phyloP scores from a whole-genome alignment of 352 stramenopile genomes.

The Paralagenidium karlingii region DNA sequence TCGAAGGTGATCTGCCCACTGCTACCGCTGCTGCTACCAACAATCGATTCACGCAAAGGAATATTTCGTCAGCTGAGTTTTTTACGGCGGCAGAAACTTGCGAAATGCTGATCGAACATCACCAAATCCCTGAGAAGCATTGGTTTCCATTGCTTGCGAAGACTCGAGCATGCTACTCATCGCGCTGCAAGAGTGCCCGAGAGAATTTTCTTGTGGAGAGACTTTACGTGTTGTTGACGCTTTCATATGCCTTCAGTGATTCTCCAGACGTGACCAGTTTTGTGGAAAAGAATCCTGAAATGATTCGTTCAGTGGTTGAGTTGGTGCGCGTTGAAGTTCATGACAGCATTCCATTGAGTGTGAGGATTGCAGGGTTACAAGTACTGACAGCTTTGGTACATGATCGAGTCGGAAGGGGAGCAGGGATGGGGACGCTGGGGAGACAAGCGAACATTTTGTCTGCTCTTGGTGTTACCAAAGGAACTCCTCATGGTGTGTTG shows the following conservation, averaged over 20 bases:
- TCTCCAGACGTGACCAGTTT: slow-evolving; percentile 64
- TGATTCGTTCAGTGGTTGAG: slow-evolving; percentile 59
- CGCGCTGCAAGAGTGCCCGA: slow-evolving; percentile 11
- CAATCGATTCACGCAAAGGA: neutral
- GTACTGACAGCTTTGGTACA: slow-evolving; percentile 71
- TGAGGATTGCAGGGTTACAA: slow-evolving; percentile 47
- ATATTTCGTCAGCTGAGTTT: no score
- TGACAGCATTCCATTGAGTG: slow-evolving; percentile 36
- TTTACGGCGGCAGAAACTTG: slow-evolving; percentile 22
- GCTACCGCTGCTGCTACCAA: neutral
- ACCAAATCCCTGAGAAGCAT: slow-evolving; percentile 39
- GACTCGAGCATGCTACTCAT: slow-evolving; percentile 25
- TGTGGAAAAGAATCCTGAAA: slow-evolving; percentile 61
- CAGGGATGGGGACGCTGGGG: slow-evolving; percentile 51
- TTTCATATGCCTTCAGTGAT: slow-evolving; percentile 72
- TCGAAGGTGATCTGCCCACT: slow-evolving; percentile 10
- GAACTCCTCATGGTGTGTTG: slow-evolving; percentile 65
- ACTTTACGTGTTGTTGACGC: slow-evolving; percentile 44
- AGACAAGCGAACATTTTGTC: slow-evolving; percentile 72
- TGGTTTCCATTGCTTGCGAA: slow-evolving; percentile 64
- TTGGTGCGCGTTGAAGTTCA: slow-evolving; percentile 59
- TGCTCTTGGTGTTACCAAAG: slow-evolving; percentile 64
- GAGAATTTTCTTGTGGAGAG: slow-evolving; percentile 57
- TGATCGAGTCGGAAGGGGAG: slow-evolving; percentile 47
- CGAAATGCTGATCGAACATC: slow-evolving; percentile 35